A percentile compares a stretch with the other conserved stretches of the same genome.
These are phyloP conservation scores for Tulasnella calospora DNA, from an alignment of 768 basidiomycete species.

Conservation along the genomic window DNA sequence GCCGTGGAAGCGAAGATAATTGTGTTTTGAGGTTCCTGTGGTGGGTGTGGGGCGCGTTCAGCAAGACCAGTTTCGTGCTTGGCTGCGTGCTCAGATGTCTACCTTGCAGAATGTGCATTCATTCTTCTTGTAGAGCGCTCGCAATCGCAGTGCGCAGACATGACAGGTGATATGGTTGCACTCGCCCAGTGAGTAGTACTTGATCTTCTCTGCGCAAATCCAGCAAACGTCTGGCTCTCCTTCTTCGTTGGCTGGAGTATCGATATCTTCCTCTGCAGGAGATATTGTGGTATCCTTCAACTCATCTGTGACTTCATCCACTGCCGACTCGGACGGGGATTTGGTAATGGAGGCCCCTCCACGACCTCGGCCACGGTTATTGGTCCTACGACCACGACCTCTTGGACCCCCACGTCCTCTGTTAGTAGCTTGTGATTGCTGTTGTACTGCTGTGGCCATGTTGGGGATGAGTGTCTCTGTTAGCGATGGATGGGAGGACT, in stretches of 20 bases:
- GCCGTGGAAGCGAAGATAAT: constrained; percentile 71
- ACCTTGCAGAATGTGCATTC: constrained; percentile 98
- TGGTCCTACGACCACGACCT: constrained; percentile 5
- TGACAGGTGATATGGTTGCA: constrained; percentile 97
- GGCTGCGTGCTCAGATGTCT: constrained; percentile 28
- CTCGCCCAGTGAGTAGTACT: constrained; percentile 79
- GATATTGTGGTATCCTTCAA: background rate
- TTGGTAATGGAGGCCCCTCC: background rate
- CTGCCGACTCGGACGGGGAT: background rate
- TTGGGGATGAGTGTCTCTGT: background rate
- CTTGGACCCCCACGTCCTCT: constrained; percentile 11
- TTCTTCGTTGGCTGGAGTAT: constrained; percentile 9
- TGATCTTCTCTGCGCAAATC: constrained; percentile 93
- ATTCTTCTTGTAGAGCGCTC: constrained; percentile 88
- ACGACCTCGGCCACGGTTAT: constrained; percentile 18
- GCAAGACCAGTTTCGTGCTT: constrained; percentile 13
- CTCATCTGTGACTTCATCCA: background rate
- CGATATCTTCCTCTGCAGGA: background rate
- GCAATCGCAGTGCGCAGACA: constrained; percentile 79
- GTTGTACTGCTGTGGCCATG: constrained; percentile 4
- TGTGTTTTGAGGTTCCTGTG: constrained; percentile 58
- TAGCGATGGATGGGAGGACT: background rate
- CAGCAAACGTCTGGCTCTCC: constrained; percentile 50
- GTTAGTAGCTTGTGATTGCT: constrained; percentile 3
- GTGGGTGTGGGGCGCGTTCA: constrained; percentile 10